Base-by-base conservation (phyloP, 1,139 yeast genomes). In the Debaryomyces robertsiae region DNA sequence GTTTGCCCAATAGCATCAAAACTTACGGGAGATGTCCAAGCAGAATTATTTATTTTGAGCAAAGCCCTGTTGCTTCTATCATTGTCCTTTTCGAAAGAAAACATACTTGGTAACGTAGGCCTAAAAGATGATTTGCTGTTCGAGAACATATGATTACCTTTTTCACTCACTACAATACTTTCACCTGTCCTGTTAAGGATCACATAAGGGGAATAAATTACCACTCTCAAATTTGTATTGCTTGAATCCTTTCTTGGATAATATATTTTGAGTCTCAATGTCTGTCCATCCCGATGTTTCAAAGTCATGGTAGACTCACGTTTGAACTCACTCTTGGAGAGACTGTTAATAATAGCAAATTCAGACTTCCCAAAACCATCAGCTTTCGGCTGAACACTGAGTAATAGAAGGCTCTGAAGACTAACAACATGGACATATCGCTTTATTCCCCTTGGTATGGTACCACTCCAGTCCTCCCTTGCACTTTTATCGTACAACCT, bases 1-100 rank as follows among this genome's bases (percentile, higher is more conserved):
- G 82, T 71, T 50, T 89, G 94, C 0, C 98, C 98, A 44, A 93
- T 77, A 2, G 96, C 95, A 58, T 91, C 97, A 54, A 93, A 82
- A 60, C 95, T 84, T 34, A 89, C 69, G 1, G 90, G 88, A 0
- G 69, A 61, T 45, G 96, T 86, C 81, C 88, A 79, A n/a, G 71
- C 69, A 0, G 95, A 84, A 42, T 86, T 88, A 2, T 78, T 87
- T 24, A 88, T 70, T 46, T 77, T 75, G 9, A 91, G 54, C n/a
- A 75, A 60, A 0, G 94, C 95, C 45, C 95, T 72, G 51, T 84
- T 84, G 34, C 74, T 76, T 33, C 82, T 74, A 41, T 80, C 84
- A 9, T 65, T 68, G 34, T 72, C 77, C 24, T 67, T 69, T 16
- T 81, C 84, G 57, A 88, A 91, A 0, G 98, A 91, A 67, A 93